Evolutionary conservation across 495 filamentous ascomycete species (phyloP).

Genomic region (Penicillium atrosanguineum): DNA sequence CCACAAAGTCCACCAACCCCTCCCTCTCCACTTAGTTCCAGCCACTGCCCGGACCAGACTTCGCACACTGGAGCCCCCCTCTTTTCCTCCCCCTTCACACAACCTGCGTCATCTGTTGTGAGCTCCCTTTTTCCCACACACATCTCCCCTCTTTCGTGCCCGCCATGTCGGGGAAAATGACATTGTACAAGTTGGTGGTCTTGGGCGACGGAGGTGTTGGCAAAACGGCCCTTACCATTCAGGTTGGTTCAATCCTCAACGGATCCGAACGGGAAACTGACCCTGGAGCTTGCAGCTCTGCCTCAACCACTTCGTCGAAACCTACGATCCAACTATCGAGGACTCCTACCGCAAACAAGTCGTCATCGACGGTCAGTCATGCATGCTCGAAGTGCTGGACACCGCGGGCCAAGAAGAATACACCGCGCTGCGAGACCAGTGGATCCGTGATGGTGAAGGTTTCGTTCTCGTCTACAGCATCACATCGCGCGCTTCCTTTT

Average conservation of each 20-base stretch:
- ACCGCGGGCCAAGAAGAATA: slow-evolving; percentile 99
- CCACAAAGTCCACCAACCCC: slow-evolving; percentile 1
- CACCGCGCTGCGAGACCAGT: slow-evolving; percentile 93
- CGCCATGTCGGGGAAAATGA: slow-evolving; percentile 81
- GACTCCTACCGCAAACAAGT: slow-evolving; percentile 98
- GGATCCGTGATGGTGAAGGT: slow-evolving; percentile 97
- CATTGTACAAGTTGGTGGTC: slow-evolving; percentile 97
- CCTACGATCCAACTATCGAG: slow-evolving; percentile 96
- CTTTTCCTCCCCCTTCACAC: slow-evolving; percentile 7
- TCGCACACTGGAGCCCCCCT: slow-evolving; percentile 2
- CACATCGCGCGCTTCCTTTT: slow-evolving; percentile 90
- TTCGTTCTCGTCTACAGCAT: slow-evolving; percentile 99
- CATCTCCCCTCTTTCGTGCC: slow-evolving; percentile 5
- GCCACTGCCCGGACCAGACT: slow-evolving; percentile 17
- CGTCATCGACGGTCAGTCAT: slow-evolving; percentile 92
- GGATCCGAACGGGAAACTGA: background rate
- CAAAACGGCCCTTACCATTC: slow-evolving; percentile 96
- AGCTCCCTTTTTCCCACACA: slow-evolving; percentile 6
- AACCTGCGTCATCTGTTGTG: slow-evolving; percentile 3
- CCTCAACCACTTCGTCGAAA: slow-evolving; percentile 77
- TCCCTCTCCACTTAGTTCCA: slow-evolving; percentile 27
- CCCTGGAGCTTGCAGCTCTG: slow-evolving; percentile 53
- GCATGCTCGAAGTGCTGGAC: slow-evolving; percentile 98
- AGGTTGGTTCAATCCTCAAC: slow-evolving; percentile 56
- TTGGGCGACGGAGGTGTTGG: slow-evolving; percentile 90